Percentiles rank a stretch among this genome's conserved stretches.
These are phyloP conservation scores for Alopecurus myosuroides DNA, from an alignment of 176 grass and related monocot species.

Conservation along the genomic window DNA sequence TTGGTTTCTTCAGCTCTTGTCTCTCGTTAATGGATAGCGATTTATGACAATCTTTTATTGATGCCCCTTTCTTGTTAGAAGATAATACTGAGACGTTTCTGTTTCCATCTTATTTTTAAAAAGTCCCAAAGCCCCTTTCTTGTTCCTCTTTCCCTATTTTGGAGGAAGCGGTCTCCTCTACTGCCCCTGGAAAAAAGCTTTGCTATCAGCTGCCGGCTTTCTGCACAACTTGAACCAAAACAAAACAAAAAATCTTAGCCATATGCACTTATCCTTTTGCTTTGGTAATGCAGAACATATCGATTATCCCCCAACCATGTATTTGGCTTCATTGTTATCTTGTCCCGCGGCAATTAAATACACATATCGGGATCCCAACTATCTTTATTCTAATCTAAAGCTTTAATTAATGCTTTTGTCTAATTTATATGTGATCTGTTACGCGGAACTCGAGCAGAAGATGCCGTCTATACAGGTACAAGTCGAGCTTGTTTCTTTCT, in stretches of 20 bases:
- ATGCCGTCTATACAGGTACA: conserved; percentile 97
- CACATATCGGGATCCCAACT: conserved; percentile 10
- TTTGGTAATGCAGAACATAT: conserved; percentile 34
- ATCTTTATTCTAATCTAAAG: conserved; percentile 23
- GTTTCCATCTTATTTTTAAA: neutral
- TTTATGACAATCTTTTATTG: neutral
- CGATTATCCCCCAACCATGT: conserved; percentile 21
- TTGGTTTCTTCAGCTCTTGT: neutral
- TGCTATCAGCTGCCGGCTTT: conserved; percentile 28
- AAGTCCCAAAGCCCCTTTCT: conserved; percentile 4
- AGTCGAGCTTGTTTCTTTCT: conserved; percentile 29
- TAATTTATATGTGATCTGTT: conserved; percentile 25
- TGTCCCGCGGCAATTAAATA: conserved; percentile 21
- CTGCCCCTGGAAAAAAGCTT: conserved; percentile 13
- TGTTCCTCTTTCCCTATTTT: conserved; percentile 16
- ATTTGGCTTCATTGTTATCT: conserved; percentile 32
- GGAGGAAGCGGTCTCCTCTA: conserved; percentile 10
- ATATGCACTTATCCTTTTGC: conserved; percentile 40
- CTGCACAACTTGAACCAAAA: conserved; percentile 27
- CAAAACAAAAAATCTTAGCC: conserved; percentile 8
- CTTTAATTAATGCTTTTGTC: conserved; percentile 43
- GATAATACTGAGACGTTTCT: neutral
- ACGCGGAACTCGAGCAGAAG: conserved; percentile 55
- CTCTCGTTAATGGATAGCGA: neutral
- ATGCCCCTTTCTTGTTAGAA: neutral